Conservation (phyloP, 2,329 filamentous ascomycete species). For the Chaetomium strumarium region DNA sequence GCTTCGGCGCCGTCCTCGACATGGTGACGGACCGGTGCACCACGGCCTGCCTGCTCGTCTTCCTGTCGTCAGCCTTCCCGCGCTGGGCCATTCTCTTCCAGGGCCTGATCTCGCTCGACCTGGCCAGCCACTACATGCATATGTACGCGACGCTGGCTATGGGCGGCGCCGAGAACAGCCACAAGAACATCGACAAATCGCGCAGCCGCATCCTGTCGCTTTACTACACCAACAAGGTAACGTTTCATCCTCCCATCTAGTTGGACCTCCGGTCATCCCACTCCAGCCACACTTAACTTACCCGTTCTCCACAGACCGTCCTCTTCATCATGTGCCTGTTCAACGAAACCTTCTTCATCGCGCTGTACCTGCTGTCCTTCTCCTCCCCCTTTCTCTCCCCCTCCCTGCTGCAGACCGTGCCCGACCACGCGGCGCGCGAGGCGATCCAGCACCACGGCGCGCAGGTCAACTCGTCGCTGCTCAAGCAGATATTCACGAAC, state of each 20-base stretch:
- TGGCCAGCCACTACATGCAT: conserved; percentile 97
- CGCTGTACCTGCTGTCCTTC: conserved; percentile 95
- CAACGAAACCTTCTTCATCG: conserved; percentile 98
- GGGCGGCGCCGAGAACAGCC: conserved; percentile 72
- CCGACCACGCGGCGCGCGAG: conserved; percentile 42
- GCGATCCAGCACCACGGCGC: conserved; percentile 55
- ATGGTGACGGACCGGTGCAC: conserved; percentile 99
- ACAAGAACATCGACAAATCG: conserved; percentile 89
- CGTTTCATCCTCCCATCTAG: conserved; percentile 24
- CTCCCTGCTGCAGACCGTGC: conserved; percentile 63
- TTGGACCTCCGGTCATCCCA: background rate
- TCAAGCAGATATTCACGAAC: conserved; percentile 73
- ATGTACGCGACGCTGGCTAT: conserved; percentile 95
- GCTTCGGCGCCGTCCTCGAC: conserved; percentile 93
- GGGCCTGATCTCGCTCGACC: conserved; percentile 81
- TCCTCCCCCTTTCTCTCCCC: conserved; percentile 85
- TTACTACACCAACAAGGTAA: conserved; percentile 95
- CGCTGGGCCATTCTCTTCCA: conserved; percentile 94
- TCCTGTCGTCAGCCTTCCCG: conserved; percentile 89
- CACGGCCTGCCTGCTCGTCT: conserved; percentile 89
- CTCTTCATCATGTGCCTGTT: conserved; percentile 84
- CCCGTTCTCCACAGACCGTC: conserved; percentile 58
- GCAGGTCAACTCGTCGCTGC: conserved; percentile 62
- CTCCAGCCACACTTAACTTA: background rate
- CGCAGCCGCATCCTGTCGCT: conserved; percentile 85